phyloP scores from a whole-genome alignment of 257 asterid species.

The Leonotis leonurus region DNA sequence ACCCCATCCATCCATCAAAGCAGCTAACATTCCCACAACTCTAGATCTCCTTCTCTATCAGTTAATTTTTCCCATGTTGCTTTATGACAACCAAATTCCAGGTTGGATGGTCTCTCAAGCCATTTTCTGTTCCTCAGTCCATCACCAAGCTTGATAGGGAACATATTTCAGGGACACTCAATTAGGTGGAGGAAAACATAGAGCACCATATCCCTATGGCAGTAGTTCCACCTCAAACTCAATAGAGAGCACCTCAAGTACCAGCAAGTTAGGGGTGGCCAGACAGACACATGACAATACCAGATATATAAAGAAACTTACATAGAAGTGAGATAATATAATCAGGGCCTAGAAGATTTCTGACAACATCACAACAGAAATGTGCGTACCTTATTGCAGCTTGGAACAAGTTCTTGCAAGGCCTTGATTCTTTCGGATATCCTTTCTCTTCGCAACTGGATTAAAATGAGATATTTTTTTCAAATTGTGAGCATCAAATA shows the following conservation, averaged over 20 bases:
- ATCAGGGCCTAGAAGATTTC: background rate
- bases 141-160: background rate
- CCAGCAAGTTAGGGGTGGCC: background rate
- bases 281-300: background rate
- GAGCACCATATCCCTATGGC: background rate
- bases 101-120: background rate
- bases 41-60: background rate
- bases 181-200: background rate
- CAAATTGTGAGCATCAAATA: background rate
- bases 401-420: conserved; percentile 88
- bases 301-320: background rate
- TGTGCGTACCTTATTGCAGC: conserved; percentile 75
- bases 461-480: conserved; percentile 15
- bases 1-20: background rate
- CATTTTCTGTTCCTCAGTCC: background rate
- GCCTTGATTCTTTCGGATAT: conserved; percentile 88
- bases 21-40: background rate
- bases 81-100: background rate
- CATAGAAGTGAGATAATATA: background rate
- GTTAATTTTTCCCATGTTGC: background rate
- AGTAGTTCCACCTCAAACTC: background rate
- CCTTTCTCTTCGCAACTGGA: conserved; percentile 77
- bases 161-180: background rate
- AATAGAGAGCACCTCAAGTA: background rate
- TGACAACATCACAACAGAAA: background rate